Evolutionary conservation across 371 early-diverging fungal genomes (phyloP), one percentile per base, ranked within the genome.

Genomic region (Blastocladiella emersonii): DNA sequence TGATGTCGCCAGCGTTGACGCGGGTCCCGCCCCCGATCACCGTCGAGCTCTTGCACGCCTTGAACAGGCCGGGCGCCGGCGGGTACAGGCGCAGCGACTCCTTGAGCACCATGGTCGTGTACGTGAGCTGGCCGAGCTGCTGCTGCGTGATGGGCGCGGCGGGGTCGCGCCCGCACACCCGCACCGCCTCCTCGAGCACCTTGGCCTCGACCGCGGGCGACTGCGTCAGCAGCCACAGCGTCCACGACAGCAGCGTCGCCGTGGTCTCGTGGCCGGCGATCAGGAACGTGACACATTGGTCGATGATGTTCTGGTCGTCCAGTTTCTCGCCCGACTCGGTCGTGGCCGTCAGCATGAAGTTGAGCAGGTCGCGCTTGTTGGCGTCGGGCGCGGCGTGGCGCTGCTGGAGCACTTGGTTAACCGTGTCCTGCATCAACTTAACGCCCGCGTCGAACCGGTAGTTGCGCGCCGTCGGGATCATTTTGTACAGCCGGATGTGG

Each of bases 211-310:
- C 45, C 21, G 6, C n/a, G 13, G 71, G 71, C 56, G 66, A 30
- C 48, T 45, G 35, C 37, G 41, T 49, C 10, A 70, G 55, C 27
- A 55, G 43, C 35, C 7, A 35, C n/a, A 68, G 19, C 19, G 65
- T 56, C 71, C 71, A 70, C 13, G 64, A 61, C 15, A 70, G 64
- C 32, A 68, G 68, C 57, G 57, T 68, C 1, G 66, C 63, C 12
- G 71, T 70, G 23, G 71, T 70, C 37, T 70, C 71, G 56, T 70
- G 70, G n/a, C 70, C 70, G 66, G 56, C 41, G 23, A 66, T 63
- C 66, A 64, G 27, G 45, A 64, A 64, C 6, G 70, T 67, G 41
- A 70, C 56, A 25, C 66, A 63, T 59, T 71, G 67, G 56, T 70
- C 69, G 45, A 67, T 59, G 39, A 70, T 70, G 30, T 67, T 27